Evolutionary conservation across 805 yeast genomes (phyloP).

Genomic region (Monosporozyma servazzii): DNA sequence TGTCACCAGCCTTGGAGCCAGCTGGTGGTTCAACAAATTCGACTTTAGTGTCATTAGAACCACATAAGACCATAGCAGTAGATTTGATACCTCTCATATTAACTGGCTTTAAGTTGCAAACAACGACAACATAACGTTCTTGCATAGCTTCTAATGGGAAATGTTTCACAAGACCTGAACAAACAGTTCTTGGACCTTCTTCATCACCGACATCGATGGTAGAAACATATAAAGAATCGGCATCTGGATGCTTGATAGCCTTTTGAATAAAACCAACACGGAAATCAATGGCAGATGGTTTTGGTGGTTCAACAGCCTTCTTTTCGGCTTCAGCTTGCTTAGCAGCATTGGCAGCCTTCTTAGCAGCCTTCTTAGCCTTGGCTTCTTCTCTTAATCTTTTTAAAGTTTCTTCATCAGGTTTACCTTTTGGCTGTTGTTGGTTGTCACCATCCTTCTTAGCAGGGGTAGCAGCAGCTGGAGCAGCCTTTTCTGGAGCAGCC

Average conservation of each 20-base stretch:
- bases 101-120: slow-evolving; percentile 96
- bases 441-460: slow-evolving; percentile 13
- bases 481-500: slow-evolving; percentile 3
- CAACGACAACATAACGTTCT: slow-evolving; percentile 79
- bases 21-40: slow-evolving; percentile 94
- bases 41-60: slow-evolving; percentile 62
- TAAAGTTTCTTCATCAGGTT: slow-evolving; percentile 41
- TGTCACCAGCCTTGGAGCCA: slow-evolving; percentile 91
- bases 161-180: slow-evolving; percentile 91
- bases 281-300: slow-evolving; percentile 81
- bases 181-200: slow-evolving; percentile 96
- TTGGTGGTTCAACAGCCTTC: slow-evolving; percentile 48
- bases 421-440: slow-evolving; percentile 33
- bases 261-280: slow-evolving; percentile 95
- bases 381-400: slow-evolving; percentile 42
- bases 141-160: slow-evolving; percentile 92
- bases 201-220: slow-evolving; percentile 95
- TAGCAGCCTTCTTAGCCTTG: slow-evolving; percentile 50
- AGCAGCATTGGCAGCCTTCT: slow-evolving; percentile 49
- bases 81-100: slow-evolving; percentile 97
- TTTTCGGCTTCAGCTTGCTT: slow-evolving; percentile 33
- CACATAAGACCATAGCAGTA: slow-evolving; percentile 94
- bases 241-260: slow-evolving; percentile 95
- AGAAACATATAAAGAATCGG: slow-evolving; percentile 91
- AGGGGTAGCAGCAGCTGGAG: slow-evolving; percentile 5